Evolutionary conservation across 225 moss, liverwort and hornwort genomes (phyloP).

Genomic region (Neckera pumila): DNA sequence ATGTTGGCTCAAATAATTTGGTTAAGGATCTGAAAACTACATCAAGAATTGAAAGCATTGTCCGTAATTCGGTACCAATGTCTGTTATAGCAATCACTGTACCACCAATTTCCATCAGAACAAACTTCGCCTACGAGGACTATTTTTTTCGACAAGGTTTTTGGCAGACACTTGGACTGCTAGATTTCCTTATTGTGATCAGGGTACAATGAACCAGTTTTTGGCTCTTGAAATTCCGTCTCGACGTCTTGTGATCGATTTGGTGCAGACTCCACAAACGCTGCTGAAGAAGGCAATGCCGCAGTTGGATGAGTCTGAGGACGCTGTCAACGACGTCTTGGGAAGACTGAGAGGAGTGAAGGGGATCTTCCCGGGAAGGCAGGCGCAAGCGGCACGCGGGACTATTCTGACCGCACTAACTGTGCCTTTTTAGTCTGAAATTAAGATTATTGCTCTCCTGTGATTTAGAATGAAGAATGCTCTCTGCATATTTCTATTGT

Average conservation of each 20-base stretch:
- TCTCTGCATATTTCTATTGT: neutral
- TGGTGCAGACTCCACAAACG: no score
- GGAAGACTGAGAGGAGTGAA: constrained; percentile 59
- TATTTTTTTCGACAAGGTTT: no score
- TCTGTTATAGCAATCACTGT: constrained; percentile 38
- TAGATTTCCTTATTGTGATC: no score
- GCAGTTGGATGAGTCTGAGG: constrained; percentile 10
- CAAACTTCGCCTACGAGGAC: constrained; percentile 38
- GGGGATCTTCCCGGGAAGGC: constrained; percentile 61
- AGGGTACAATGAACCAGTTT: neutral
- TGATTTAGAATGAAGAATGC: neutral
- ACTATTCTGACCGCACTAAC: constrained; percentile 41
- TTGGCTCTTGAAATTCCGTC: no score
- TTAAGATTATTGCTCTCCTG: neutral
- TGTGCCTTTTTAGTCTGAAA: neutral
- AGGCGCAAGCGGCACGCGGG: neutral
- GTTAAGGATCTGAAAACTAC: no score
- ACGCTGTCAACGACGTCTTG: constrained; percentile 9
- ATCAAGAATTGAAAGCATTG: constrained; percentile 11
- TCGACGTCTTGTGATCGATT: no score
- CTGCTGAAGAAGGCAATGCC: neutral
- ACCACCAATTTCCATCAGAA: constrained; percentile 35
- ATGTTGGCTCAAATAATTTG: neutral
- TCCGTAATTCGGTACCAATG: constrained; percentile 57
- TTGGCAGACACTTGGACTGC: neutral